phyloP scores from a whole-genome alignment of 1,139 yeast species.

The Keqinozyma sinolaborantium region DNA sequence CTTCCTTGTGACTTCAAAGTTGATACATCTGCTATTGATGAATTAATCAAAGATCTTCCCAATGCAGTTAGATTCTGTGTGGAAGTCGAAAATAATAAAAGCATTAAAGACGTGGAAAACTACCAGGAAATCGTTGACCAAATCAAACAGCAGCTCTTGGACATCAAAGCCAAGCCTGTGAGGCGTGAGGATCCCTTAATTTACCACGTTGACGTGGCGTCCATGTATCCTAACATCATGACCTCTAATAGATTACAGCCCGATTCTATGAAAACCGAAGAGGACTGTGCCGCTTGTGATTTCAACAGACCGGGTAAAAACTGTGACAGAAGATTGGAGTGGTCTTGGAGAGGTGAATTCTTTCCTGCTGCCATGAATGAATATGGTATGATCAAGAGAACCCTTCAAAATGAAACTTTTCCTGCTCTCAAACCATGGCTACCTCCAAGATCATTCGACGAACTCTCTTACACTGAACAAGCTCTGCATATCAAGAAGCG shows the following conservation, averaged over 20 bases:
- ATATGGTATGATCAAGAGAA: conserved; percentile 83
- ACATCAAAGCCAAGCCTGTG: conserved; percentile 57
- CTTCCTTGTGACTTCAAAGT: conserved; percentile 70
- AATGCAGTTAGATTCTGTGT: conserved; percentile 79
- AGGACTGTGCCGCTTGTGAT: conserved; percentile 97
- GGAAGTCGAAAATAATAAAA: conserved; percentile 74
- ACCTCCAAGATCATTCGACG: conserved; percentile 65
- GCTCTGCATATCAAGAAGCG: conserved; percentile 73
- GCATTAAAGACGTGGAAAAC: conserved; percentile 72
- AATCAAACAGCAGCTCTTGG: conserved; percentile 53
- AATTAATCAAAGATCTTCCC: conserved; percentile 67
- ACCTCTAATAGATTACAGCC: conserved; percentile 96
- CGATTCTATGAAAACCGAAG: conserved; percentile 93
- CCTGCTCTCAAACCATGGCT: conserved; percentile 59
- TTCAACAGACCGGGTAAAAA: conserved; percentile 92
- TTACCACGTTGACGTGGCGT: conserved; percentile 98
- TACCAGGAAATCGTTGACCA: conserved; percentile 67
- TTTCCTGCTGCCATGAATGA: conserved; percentile 91
- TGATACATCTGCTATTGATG: conserved; percentile 82
- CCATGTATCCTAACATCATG: conserved; percentile 99
- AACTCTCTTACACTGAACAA: conserved; percentile 74
- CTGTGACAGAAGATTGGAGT: conserved; percentile 87
- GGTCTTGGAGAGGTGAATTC: conserved; percentile 99
- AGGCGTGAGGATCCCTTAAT: conserved; percentile 81
- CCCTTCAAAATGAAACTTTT: conserved; percentile 75